phyloP scores from a whole-genome alignment of 805 yeast species.

The Wickerhamomyces silvicola region DNA sequence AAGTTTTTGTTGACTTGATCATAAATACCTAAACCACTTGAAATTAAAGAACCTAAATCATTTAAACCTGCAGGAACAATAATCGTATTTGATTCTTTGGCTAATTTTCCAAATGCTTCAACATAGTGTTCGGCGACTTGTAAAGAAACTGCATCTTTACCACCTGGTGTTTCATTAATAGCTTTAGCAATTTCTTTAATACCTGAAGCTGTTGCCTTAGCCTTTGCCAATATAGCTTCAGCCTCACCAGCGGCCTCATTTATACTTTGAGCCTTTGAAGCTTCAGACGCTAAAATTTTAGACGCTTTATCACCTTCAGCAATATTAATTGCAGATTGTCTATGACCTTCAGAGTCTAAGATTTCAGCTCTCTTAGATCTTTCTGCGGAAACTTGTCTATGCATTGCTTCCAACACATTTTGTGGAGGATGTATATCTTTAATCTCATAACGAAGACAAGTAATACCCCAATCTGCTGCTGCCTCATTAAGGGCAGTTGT shows the following conservation, averaged over 20 bases:
- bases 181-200: slow-evolving; percentile 60
- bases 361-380: slow-evolving; percentile 84
- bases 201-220: slow-evolving; percentile 71
- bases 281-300: slow-evolving; percentile 71
- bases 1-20: slow-evolving; percentile 38
- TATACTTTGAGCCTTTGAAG: slow-evolving; percentile 51
- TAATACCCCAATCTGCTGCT: slow-evolving; percentile 79
- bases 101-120: slow-evolving; percentile 73
- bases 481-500: slow-evolving; percentile 80
- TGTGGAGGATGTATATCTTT: slow-evolving; percentile 85
- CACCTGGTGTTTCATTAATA: slow-evolving; percentile 61
- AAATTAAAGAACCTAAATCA: slow-evolving; percentile 68
- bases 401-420: slow-evolving; percentile 86
- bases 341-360: slow-evolving; percentile 77
- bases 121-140: slow-evolving; percentile 82
- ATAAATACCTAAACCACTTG: slow-evolving; percentile 70
- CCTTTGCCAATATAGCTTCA: slow-evolving; percentile 56
- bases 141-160: slow-evolving; percentile 67
- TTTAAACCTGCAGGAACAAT: slow-evolving; percentile 72
- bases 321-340: slow-evolving; percentile 72
- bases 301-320: slow-evolving; percentile 79
- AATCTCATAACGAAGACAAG: slow-evolving; percentile 78
- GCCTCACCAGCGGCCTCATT: slow-evolving; percentile 73
- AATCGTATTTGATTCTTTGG: slow-evolving; percentile 74
- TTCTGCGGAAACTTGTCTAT: slow-evolving; percentile 83